Conservation (phyloP, 2,329 filamentous ascomycete species). For the Dothideomycetes sp. region DNA sequence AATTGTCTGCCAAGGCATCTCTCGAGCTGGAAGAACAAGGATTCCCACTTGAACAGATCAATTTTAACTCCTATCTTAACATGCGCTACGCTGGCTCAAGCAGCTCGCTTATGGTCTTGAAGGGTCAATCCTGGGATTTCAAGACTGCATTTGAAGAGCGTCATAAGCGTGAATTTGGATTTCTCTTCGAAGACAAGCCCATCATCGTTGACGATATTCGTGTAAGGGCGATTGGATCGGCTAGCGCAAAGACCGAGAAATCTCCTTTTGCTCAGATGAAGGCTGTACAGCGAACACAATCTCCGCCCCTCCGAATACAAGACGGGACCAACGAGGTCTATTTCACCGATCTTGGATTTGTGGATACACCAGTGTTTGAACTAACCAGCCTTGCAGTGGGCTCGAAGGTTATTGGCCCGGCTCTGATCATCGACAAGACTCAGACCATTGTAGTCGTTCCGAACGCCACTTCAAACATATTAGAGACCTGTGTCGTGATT, state of each 20-base stretch:
- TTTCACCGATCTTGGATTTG: slow-evolving; percentile 15
- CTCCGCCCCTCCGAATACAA: slow-evolving; percentile 3
- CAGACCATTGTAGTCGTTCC: slow-evolving; percentile 35
- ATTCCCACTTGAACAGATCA: slow-evolving; percentile 31
- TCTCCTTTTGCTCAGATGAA: slow-evolving; percentile 3
- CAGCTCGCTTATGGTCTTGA: slow-evolving; percentile 31
- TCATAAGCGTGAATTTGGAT: slow-evolving; percentile 33
- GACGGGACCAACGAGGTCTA: slow-evolving; percentile 11
- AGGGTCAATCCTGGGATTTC: slow-evolving; percentile 22
- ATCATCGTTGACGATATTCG: slow-evolving; percentile 34
- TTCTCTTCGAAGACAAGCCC: slow-evolving; percentile 25
- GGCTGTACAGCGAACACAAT: not conserved
- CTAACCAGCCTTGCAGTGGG: slow-evolving; percentile 14
- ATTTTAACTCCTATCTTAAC: slow-evolving; percentile 28
- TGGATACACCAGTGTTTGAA: slow-evolving; percentile 15
- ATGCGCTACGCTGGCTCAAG: slow-evolving; percentile 34
- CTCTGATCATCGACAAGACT: slow-evolving; percentile 28
- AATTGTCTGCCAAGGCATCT: slow-evolving; percentile 41
- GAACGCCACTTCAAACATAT: slow-evolving; percentile 24
- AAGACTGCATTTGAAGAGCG: slow-evolving; percentile 23
- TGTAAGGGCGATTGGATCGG: slow-evolving; percentile 24
- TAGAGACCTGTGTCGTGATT: slow-evolving; percentile 28
- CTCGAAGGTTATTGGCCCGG: slow-evolving; percentile 17
- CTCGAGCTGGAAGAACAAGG: slow-evolving; percentile 55
- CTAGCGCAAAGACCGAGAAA: slow-evolving; percentile 4